These are phyloP conservation scores for Cupressus sempervirens DNA, from an alignment of 75 land plant genomes.

Conservation along the genomic window DNA sequence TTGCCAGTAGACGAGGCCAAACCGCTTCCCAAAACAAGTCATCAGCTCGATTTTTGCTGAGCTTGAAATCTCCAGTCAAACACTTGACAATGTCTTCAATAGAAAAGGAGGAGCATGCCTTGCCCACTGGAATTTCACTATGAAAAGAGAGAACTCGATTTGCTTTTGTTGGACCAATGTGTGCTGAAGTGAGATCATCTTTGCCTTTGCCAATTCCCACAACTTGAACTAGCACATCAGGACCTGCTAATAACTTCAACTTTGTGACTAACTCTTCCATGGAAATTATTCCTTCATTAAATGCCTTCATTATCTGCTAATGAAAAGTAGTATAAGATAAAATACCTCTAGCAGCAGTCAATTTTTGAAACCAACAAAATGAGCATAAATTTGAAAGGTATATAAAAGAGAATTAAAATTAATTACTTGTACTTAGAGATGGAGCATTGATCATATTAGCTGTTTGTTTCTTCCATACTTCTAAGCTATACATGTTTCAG, in stretches of 20 bases:
- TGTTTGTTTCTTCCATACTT: background rate
- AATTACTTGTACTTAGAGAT: background rate
- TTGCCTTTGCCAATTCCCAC: conserved; percentile 59
- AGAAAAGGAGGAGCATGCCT: conserved; percentile 52
- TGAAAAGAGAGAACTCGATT: conserved; percentile 10
- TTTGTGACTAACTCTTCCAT: conserved; percentile 45
- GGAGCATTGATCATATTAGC: background rate
- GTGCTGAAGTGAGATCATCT: conserved; percentile 47
- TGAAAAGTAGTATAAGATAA: background rate
- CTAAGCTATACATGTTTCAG: too few relatives aligned
- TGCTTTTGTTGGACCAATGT: conserved; percentile 25
- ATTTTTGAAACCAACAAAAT: background rate
- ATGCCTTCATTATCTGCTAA: conserved; percentile 36
- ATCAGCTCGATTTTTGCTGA: conserved; percentile 64
- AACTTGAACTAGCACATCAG: conserved; percentile 40
- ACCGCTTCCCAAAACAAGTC: conserved; percentile 86
- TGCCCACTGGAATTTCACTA: conserved; percentile 45
- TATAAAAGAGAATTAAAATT: background rate
- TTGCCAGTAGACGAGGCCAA: conserved; percentile 72
- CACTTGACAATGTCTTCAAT: conserved; percentile 44
- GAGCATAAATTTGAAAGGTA: background rate
- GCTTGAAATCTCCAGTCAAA: conserved; percentile 47
- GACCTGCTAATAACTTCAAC: conserved; percentile 40
- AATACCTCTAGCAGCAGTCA: background rate
- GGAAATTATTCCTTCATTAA: conserved; percentile 42